Evolutionary conservation across 169 alveolate genomes (phyloP).

Genomic region (Cryptosporidium parvum): DNA sequence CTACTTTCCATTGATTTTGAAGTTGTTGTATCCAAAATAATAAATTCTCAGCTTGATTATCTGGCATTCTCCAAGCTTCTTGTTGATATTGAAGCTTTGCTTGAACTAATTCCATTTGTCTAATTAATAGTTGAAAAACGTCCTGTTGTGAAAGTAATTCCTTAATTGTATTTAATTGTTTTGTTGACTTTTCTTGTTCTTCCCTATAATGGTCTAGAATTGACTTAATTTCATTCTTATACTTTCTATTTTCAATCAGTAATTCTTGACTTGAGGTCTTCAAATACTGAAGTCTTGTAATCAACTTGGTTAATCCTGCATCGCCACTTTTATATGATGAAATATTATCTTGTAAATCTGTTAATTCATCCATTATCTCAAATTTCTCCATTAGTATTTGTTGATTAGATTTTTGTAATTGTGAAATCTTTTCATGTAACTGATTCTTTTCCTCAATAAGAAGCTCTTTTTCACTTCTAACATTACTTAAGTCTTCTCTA

Average conservation of each 20-base stretch:
- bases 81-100: conserved; percentile 72
- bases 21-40: conserved; percentile 72
- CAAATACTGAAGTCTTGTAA: conserved; percentile 51
- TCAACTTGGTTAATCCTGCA: conserved; percentile 35
- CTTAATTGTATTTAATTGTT: conserved; percentile 60
- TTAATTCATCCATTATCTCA: conserved; percentile 53
- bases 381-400: conserved; percentile 49
- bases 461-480: conserved; percentile 66
- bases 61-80: conserved; percentile 76
- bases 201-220: conserved; percentile 66
- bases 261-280: conserved; percentile 60
- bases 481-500: conserved; percentile 47
- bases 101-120: conserved; percentile 72
- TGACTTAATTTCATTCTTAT: conserved; percentile 60
- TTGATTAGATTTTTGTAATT: conserved; percentile 24
- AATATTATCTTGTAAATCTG: conserved; percentile 58
- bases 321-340: conserved; percentile 60
- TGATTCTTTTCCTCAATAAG: conserved; percentile 54
- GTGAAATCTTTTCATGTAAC: conserved; percentile 29
- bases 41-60: conserved; percentile 69
- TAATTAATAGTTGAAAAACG: conserved; percentile 49
- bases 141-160: conserved; percentile 69
- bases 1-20: conserved; percentile 74
- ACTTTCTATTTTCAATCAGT: conserved; percentile 66
- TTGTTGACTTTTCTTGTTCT: conserved; percentile 55